These are phyloP conservation scores for Osmanthus fragrans DNA, from an alignment of 257 asterid genomes.

Conservation along the genomic window DNA sequence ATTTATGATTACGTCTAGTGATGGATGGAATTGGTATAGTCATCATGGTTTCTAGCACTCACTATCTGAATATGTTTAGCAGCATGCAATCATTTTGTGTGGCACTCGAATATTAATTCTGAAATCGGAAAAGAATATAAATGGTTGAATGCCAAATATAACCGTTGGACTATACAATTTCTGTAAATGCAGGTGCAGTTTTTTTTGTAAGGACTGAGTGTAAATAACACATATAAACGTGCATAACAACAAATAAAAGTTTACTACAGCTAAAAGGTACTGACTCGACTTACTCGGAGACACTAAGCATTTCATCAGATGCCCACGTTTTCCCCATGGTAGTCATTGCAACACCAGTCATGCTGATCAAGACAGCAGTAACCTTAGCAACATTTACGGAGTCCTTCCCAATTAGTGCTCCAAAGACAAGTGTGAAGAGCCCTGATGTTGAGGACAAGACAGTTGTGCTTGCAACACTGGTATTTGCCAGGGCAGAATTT, in stretches of 20 bases:
- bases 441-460: conserved; percentile 80
- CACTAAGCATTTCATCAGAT: conserved; percentile 54
- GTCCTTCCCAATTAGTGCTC: conserved; percentile 62
- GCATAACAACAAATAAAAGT: background rate
- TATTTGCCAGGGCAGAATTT: conserved; percentile 74
- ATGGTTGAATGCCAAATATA: background rate
- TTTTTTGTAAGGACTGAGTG: background rate
- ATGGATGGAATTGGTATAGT: background rate
- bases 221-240: background rate
- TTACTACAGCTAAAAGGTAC: background rate
- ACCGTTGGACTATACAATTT: background rate
- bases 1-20: conserved; percentile 1
- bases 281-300: conserved; percentile 53
- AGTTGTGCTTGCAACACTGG: conserved; percentile 85
- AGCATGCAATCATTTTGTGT: background rate
- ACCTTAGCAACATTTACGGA: conserved; percentile 55
- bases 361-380: conserved; percentile 60
- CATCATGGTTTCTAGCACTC: background rate
- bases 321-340: conserved; percentile 85
- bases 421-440: conserved; percentile 77
- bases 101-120: background rate
- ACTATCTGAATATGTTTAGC: background rate
- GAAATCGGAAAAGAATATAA: background rate
- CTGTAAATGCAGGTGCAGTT: background rate
- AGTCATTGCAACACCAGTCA: conserved; percentile 83